These are phyloP conservation scores for Tuber calosporum DNA, from an alignment of 495 filamentous ascomycete species.

Conservation along the genomic window DNA sequence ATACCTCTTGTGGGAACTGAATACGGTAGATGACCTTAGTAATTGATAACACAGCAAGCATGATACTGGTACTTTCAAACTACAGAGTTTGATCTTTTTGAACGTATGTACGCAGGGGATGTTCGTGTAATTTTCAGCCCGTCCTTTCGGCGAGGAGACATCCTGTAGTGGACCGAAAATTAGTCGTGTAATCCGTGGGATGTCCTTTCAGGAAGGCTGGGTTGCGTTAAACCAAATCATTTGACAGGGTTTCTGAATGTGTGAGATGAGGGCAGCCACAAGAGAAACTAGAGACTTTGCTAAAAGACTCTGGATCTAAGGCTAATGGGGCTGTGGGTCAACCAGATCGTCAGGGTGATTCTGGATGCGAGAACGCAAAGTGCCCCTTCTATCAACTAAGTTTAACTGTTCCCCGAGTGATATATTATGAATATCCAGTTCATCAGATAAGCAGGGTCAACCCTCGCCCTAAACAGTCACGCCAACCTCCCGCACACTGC, in stretches of 20 bases:
- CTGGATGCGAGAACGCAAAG: too few species aligned
- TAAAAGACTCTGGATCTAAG: too few species aligned
- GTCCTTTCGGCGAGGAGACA: background rate
- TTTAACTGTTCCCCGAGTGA: background rate
- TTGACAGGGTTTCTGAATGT: background rate
- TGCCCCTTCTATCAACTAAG: too few species aligned
- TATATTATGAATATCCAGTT: background rate
- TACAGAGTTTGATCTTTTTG: background rate
- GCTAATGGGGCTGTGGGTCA: too few species aligned
- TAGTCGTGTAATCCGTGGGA: too few species aligned
- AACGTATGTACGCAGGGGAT: background rate
- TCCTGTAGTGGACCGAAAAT: too few species aligned
- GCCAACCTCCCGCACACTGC: background rate
- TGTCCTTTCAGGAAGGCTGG: background rate
- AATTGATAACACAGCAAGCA: background rate
- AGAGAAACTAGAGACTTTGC: too few species aligned
- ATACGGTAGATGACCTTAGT: background rate
- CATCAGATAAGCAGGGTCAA: background rate
- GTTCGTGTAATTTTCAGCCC: background rate
- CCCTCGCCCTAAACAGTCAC: conserved; percentile 1
- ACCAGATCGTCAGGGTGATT: too few species aligned
- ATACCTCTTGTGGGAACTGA: background rate
- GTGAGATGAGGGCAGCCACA: too few species aligned
- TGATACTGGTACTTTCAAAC: background rate
- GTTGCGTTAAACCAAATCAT: background rate